Percentiles rank a stretch among this genome's conserved stretches.
Evolutionary conservation across 768 basidiomycete genomes (phyloP).

Genomic region (Tricholoma bakamatsutake): DNA sequence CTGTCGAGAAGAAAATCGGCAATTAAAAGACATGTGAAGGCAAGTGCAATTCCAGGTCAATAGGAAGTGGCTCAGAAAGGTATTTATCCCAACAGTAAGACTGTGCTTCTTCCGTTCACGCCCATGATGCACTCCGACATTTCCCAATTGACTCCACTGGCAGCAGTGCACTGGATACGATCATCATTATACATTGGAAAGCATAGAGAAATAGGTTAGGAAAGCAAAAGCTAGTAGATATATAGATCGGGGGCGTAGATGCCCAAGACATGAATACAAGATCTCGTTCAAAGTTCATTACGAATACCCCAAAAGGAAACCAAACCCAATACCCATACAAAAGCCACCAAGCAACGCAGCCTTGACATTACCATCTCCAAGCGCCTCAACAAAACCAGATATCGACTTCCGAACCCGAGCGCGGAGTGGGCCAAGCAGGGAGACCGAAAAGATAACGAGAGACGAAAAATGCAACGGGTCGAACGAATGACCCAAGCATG

Average conservation of each 20-base stretch:
- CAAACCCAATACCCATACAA: constrained; percentile 33
- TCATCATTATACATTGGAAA: no score
- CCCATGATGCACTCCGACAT: no score
- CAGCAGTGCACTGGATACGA: no score
- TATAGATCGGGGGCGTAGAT: no score
- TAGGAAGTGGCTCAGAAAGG: background rate
- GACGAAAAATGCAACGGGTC: constrained; percentile 69
- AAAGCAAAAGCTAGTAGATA: no score
- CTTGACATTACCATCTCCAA: constrained; percentile 24
- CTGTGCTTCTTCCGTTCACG: no score
- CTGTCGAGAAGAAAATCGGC: constrained; percentile 49
- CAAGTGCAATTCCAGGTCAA: constrained; percentile 8
- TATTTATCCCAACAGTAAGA: constrained; percentile 17
- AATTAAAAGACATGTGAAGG: constrained; percentile 37
- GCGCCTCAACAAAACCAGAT: constrained; percentile 13
- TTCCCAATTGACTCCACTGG: no score
- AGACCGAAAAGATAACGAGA: constrained; percentile 53
- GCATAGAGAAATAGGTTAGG: no score
- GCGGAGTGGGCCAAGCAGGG: constrained; percentile 46
- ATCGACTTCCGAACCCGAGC: constrained; percentile 21
- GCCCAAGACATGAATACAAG: no score
- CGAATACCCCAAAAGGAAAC: constrained; percentile 15
- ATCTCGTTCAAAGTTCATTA: background rate
- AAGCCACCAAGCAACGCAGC: constrained; percentile 33
- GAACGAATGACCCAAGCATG: constrained; percentile 21